Percentiles rank a stretch among this genome's conserved stretches.
Conservation (phyloP, 2,329 filamentous ascomycete species). For the Scytalidium lignicola region DNA sequence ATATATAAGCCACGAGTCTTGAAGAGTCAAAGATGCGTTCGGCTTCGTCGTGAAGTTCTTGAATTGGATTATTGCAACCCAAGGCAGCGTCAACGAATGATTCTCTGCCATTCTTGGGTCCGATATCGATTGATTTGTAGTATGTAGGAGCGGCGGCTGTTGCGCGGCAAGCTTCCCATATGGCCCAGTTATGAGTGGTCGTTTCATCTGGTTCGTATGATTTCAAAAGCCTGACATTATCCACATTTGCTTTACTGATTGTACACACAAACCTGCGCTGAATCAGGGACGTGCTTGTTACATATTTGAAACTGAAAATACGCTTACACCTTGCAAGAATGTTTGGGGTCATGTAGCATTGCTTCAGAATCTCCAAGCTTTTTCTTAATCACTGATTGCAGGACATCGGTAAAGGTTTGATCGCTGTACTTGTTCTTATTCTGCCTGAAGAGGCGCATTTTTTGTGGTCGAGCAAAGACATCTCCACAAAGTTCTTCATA, state of each 20-base stretch:
- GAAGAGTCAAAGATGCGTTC: slow-evolving; percentile 14
- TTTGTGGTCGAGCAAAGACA: not conserved
- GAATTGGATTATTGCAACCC: slow-evolving; percentile 41
- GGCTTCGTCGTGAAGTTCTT: slow-evolving; percentile 27
- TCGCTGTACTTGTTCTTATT: too few relatives aligned
- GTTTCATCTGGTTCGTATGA: not conserved
- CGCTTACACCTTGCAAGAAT: slow-evolving; percentile 26
- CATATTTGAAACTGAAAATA: too few relatives aligned
- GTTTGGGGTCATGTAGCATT: slow-evolving; percentile 22
- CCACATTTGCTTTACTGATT: slow-evolving; percentile 18
- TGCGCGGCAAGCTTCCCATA: slow-evolving; percentile 23
- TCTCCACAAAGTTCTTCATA: slow-evolving; percentile 23
- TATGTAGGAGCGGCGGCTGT: slow-evolving; percentile 36
- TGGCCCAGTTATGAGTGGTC: slow-evolving; percentile 5
- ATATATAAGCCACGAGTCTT: slow-evolving; percentile 25
- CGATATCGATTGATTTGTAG: slow-evolving; percentile 37
- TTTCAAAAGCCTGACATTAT: not conserved
- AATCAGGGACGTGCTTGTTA: too few relatives aligned
- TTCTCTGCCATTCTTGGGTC: slow-evolving; percentile 13
- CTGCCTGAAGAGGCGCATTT: not conserved
- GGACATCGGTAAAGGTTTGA: slow-evolving; percentile 1
- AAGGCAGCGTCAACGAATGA: slow-evolving; percentile 38
- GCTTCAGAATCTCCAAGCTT: slow-evolving; percentile 20
- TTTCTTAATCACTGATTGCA: slow-evolving; percentile 17
- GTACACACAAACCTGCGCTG: slow-evolving; percentile 26